Evolutionary conservation across 108 stramenopile species (phyloP), one percentile per base, ranked within the genome.

Genomic region (Cyclotella cryptica): DNA sequence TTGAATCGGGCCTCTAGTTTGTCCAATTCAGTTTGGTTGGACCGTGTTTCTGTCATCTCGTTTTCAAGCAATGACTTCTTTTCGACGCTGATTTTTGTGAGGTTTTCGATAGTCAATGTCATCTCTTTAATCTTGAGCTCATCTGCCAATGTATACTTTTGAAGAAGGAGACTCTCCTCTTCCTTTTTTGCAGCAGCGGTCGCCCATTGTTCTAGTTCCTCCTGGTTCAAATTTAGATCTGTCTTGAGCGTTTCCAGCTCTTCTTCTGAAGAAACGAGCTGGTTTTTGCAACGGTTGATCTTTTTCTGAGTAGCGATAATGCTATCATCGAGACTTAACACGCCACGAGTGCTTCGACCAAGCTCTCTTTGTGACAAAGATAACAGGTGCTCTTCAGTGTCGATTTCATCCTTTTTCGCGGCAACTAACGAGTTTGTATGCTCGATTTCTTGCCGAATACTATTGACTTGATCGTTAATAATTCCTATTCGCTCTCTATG

Each of bases 151-250:
- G 88, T 72, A 77, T 95, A 96, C 55, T 86, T 86, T 59, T 95
- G 85, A 10, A 95, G 71, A 28, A 91, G 87, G 0, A 88, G 55
- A 65, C 85, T 86, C 68, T 96, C 96, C 35, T 93, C 93, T 60
- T 95, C 96, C 77, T 92, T 95, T 67, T 95, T 94, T 53, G 85
- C 72, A 28, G 92, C 89, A 15, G 96, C 96, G n/a, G 87, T 80
- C 22, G 92, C 92, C 96, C 96, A 96, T 86, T 92, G 93, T 81
- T 96, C 93, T 18, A 96, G 84, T 76, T 96, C 93, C 65, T 95
- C 94, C 74, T 95, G 96, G 78, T 93, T 96, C 89, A 90, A 94
- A 76, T 95, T 92, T 85, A 94, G 90, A 84, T 88, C 81, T 47
- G 85, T 77, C 75, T 87, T 93, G 70, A 94, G 90, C 42, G 77